Base-by-base conservation (phyloP, 768 basidiomycete genomes). In the Lactifluus piperatus region DNA sequence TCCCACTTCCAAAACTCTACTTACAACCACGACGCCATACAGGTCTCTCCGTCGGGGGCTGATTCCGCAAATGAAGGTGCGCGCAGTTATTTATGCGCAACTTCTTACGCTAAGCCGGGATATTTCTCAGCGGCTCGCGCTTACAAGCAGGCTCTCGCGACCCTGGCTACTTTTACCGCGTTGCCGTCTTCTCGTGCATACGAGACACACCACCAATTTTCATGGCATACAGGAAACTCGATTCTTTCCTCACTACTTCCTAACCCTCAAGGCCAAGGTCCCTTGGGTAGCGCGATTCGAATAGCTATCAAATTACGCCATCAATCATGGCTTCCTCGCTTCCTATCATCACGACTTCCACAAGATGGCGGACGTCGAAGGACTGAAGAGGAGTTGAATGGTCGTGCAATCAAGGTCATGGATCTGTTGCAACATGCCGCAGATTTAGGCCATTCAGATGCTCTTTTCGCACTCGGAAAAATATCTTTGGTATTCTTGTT, bases 381-480 rank as follows among this genome's bases (percentile, higher is more conserved):
- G 64, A 81, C 75, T 66, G 83, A 84, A 18, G 88, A 89, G 47
- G 88, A 91, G 62, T 71, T 82, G 64, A 77, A 74, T 20, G 77
- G 80, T 3, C 88, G 86, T 66, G 85, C 88, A 9, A 83, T 90
- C 68, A 92, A 92, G 69, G 88, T 90, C 32, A 68, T 92, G 14
- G 89, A 91, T 67, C 69, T 94, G 11, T 72, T 94, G 30, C 81
- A 90, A 58, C 86, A 91, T 71, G 88, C 91, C 0, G 82, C 84
- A 7, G 88, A 91, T 54, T 72, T 91, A 48, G 93, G 91, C 13
- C 80, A 88, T 66, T 70, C 70, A 56, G 87, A 93, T 56, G 90
- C 91, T 10, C 65, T 91, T 27, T 90, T 80, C 67, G 79, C 79
- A 1, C 76, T 87, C 13, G 88, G 80, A 1, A 76, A 81, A 53